Conservation (phyloP, 2,329 filamentous ascomycete species). For the Xenoacremonium recifei region DNA sequence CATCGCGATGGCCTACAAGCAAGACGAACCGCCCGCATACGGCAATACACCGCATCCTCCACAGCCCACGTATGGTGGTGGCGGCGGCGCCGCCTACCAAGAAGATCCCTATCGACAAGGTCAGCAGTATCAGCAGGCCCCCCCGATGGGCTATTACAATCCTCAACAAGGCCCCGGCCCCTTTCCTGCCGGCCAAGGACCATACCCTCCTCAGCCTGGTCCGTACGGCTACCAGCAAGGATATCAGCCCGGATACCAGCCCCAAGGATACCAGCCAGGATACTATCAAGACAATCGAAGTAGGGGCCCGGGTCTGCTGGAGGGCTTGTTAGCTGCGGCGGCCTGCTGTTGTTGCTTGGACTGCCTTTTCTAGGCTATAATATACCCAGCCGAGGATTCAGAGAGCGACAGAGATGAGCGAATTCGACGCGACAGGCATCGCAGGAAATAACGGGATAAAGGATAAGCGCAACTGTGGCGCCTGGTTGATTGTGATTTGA, state of each 20-base stretch:
- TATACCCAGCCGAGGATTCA: no score
- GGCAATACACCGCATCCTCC: conserved; percentile 36
- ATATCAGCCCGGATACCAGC: conserved; percentile 37
- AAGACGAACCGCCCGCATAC: conserved; percentile 51
- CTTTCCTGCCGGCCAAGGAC: conserved; percentile 24
- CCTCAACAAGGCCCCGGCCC: conserved; percentile 26
- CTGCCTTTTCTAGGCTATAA: conserved; percentile 49
- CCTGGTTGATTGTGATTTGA: no score
- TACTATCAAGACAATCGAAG: conserved; percentile 36
- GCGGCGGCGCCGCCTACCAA: no score
- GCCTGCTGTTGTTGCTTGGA: conserved; percentile 62
- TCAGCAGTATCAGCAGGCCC: conserved; percentile 24
- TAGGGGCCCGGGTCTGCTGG: conserved; percentile 37
- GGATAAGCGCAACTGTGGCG: no score
- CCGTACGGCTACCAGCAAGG: background rate
- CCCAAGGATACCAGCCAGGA: conserved; percentile 41
- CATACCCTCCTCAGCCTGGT: background rate
- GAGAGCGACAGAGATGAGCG: no score
- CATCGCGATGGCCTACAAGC: conserved; percentile 36
- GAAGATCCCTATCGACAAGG: conserved; percentile 30
- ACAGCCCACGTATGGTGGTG: conserved; percentile 44
- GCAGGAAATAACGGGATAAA: no score
- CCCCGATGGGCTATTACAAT: conserved; percentile 31
- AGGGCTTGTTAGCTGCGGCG: conserved; percentile 47
- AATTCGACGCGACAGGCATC: no score